A percentile compares a stretch with the other conserved stretches of the same genome.
phyloP scores from a whole-genome alignment of 106 monocot genomes.

The Agapanthus africanus region DNA sequence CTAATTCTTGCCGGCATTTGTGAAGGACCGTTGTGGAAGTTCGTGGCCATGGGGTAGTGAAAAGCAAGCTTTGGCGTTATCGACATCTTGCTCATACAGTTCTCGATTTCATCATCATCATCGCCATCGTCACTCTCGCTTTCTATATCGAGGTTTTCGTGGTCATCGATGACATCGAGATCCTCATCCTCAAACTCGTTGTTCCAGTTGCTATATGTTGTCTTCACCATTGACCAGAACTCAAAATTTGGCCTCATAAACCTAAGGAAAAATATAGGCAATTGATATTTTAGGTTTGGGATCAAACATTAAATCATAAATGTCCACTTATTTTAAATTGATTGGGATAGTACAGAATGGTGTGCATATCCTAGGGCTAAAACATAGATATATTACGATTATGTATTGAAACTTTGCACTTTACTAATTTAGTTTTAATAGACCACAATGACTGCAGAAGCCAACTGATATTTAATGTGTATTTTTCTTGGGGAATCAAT shows the following conservation, averaged over 20 bases:
- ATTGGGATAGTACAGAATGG: too few species aligned
- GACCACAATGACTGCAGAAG: too few species aligned
- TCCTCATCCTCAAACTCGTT: slow-evolving; percentile 49
- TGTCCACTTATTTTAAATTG: too few species aligned
- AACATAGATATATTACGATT: too few species aligned
- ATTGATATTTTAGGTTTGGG: not conserved
- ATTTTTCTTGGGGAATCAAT: not conserved
- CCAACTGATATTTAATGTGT: not conserved
- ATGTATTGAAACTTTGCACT: too few species aligned
- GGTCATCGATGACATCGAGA: slow-evolving; percentile 19
- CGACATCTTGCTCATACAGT: slow-evolving; percentile 75
- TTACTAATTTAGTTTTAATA: too few species aligned
- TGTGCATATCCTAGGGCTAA: too few species aligned
- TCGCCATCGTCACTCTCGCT: not conserved
- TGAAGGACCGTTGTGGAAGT: slow-evolving; percentile 2
- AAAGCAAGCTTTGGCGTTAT: slow-evolving; percentile 61
- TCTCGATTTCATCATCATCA: slow-evolving; percentile 33
- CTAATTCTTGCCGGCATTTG: slow-evolving; percentile 87
- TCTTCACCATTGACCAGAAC: slow-evolving; percentile 81
- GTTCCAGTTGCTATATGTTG: slow-evolving; percentile 37
- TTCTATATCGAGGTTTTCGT: slow-evolving; percentile 2
- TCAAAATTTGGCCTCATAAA: slow-evolving; percentile 77
- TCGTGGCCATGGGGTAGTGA: slow-evolving; percentile 6
- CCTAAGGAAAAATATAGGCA: slow-evolving; percentile 16
- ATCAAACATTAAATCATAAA: not conserved